These are phyloP conservation scores for Grammothele lineata DNA, from an alignment of 768 basidiomycete species.

Conservation along the genomic window DNA sequence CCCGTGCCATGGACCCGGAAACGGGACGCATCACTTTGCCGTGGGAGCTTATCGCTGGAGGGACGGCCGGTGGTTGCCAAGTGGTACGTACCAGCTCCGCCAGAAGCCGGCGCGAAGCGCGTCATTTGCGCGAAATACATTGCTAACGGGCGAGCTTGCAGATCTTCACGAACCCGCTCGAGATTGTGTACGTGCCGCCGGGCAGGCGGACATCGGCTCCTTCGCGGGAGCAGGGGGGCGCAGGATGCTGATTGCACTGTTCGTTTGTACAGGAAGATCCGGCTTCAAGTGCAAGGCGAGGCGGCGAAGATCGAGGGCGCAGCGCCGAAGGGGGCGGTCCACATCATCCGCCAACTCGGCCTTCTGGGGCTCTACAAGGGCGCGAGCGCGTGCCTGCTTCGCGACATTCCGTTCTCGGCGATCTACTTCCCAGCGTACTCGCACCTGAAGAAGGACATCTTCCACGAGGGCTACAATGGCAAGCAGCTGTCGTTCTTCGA, in stretches of 20 bases:
- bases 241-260: constrained; percentile 6
- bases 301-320: constrained; percentile 83
- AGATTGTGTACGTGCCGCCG: constrained; percentile 71
- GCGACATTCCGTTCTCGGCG: constrained; percentile 97
- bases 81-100: constrained; percentile 86
- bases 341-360: constrained; percentile 91
- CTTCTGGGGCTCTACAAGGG: constrained; percentile 92
- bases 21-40: constrained; percentile 88
- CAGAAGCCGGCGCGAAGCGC: no score
- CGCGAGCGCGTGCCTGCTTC: constrained; percentile 86
- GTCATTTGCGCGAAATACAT: no score
- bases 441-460: constrained; percentile 89
- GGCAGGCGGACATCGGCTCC: no score
- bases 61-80: constrained; percentile 93
- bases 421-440: constrained; percentile 88
- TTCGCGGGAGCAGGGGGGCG: neutral
- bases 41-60: constrained; percentile 95
- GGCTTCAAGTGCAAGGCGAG: constrained; percentile 94
- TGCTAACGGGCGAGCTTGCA: constrained; percentile 28
- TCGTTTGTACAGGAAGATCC: constrained; percentile 86
- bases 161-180: constrained; percentile 96
- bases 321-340: constrained; percentile 78
- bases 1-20: constrained; percentile 85
- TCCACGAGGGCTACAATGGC: constrained; percentile 93
- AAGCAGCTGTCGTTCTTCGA: constrained; percentile 91